Conservation (phyloP, 2,329 filamentous ascomycete genomes). For the Scedosporium boydii region DNA sequence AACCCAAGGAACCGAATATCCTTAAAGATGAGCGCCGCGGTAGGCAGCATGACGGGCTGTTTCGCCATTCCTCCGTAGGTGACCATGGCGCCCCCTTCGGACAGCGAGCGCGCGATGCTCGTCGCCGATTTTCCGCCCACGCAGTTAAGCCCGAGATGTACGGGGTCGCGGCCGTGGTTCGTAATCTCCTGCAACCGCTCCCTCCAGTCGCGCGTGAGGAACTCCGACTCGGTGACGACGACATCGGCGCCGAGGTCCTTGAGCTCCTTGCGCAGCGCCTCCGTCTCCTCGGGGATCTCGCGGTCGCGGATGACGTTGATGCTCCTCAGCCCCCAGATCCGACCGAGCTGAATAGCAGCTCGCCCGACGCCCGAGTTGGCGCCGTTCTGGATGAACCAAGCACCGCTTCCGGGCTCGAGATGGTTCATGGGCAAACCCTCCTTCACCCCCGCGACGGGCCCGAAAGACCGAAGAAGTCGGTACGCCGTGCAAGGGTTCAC, state of each 20-base stretch:
- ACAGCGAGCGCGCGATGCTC: slow-evolving; percentile 65
- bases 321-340: slow-evolving; percentile 78
- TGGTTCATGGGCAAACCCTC: slow-evolving; percentile 34
- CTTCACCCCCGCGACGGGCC: slow-evolving; percentile 32
- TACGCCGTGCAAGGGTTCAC: slow-evolving; percentile 95
- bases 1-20: slow-evolving; percentile 84
- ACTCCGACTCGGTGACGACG: slow-evolving; percentile 47
- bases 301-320: slow-evolving; percentile 82
- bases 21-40: slow-evolving; percentile 86
- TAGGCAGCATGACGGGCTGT: slow-evolving; percentile 72
- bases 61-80: slow-evolving; percentile 95
- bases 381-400: slow-evolving; percentile 96
- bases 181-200: slow-evolving; percentile 56
- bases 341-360: slow-evolving; percentile 80
- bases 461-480: slow-evolving; percentile 81
- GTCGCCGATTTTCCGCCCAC: slow-evolving; percentile 83
- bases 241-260: slow-evolving; percentile 44
- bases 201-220: slow-evolving; percentile 49
- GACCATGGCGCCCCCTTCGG: slow-evolving; percentile 63
- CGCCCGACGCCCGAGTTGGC: slow-evolving; percentile 90
- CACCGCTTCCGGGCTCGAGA: slow-evolving; percentile 43
- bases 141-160: slow-evolving; percentile 81
- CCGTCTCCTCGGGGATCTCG: slow-evolving; percentile 52
- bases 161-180: slow-evolving; percentile 57
- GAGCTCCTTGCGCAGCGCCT: slow-evolving; percentile 45